phyloP scores from a whole-genome alignment of 2,329 filamentous ascomycete genomes.

The Tolypocladium album region DNA sequence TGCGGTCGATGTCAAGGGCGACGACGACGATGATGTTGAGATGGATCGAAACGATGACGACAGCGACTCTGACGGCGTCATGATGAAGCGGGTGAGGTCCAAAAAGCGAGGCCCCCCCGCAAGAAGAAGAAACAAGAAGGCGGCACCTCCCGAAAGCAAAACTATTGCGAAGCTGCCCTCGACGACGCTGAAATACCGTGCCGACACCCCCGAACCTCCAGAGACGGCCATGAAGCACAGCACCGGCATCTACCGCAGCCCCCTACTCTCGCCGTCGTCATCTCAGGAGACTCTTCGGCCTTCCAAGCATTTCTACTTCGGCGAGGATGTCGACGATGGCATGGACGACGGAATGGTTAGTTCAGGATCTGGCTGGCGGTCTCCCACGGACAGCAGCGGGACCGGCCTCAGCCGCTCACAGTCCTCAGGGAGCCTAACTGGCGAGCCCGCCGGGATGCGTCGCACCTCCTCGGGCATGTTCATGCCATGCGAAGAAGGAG shows the following conservation, averaged over 20 bases:
- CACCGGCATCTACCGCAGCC: slow-evolving; percentile 32
- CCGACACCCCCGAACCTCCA: slow-evolving; percentile 59
- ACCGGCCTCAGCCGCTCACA: slow-evolving; percentile 32
- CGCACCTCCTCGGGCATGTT: slow-evolving; percentile 83
- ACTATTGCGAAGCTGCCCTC: slow-evolving; percentile 82
- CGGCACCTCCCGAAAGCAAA: slow-evolving; percentile 55
- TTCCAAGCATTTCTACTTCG: slow-evolving; percentile 51
- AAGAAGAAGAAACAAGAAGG: slow-evolving; percentile 24
- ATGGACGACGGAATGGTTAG: slow-evolving; percentile 23
- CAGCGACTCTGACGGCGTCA: slow-evolving; percentile 64
- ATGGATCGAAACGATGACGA: slow-evolving; percentile 42
- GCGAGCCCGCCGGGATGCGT: slow-evolving; percentile 52
- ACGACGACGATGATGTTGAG: slow-evolving; percentile 60
- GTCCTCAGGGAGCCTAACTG: slow-evolving; percentile 38
- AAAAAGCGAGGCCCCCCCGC: slow-evolving; percentile 45
- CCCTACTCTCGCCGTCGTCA: slow-evolving; percentile 57
- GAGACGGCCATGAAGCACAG: slow-evolving; percentile 55
- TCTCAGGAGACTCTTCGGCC: slow-evolving; percentile 77
- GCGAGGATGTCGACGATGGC: slow-evolving; percentile 49
- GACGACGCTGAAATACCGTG: slow-evolving; percentile 76
- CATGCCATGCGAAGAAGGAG: slow-evolving; percentile 74
- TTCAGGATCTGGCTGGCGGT: slow-evolving; percentile 20
- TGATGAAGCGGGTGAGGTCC: slow-evolving; percentile 63
- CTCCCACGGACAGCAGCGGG: slow-evolving; percentile 10
- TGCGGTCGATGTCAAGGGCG: slow-evolving; percentile 77